Percentiles rank a stretch among this genome's conserved stretches.
Conservation (phyloP, 1,284 basidiomycete genomes). For the Tranzscheliella williamsii region DNA sequence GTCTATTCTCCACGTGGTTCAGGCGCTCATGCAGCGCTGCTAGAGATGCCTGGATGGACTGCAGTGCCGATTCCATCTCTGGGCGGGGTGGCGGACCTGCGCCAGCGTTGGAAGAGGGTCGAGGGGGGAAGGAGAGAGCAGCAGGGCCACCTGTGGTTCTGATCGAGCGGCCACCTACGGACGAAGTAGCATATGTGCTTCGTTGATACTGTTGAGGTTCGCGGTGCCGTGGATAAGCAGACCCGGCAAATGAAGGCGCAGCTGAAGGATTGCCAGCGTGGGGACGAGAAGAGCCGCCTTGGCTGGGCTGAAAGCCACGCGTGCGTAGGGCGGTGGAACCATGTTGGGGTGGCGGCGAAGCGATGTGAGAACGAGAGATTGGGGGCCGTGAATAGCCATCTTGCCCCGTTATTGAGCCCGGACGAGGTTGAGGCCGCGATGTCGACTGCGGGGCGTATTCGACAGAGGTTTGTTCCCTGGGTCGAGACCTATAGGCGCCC, state of each 20-base stretch:
- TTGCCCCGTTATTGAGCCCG: slow-evolving; percentile 20
- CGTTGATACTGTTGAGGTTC: slow-evolving; percentile 23
- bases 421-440: slow-evolving; percentile 20
- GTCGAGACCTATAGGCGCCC: slow-evolving; percentile 8
- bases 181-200: slow-evolving; percentile 44
- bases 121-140: slow-evolving; percentile 11
- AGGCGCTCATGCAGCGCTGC: slow-evolving; percentile 86
- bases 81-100: slow-evolving; percentile 13
- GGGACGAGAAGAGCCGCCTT: slow-evolving; percentile 20
- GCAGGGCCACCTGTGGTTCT: slow-evolving; percentile 11
- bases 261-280: slow-evolving; percentile 16
- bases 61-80: slow-evolving; percentile 64
- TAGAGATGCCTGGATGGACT: slow-evolving; percentile 82
- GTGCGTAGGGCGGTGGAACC: slow-evolving; percentile 5
- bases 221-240: slow-evolving; percentile 21
- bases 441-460: too few relatives aligned
- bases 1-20: slow-evolving; percentile 48
- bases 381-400: slow-evolving; percentile 18
- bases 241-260: slow-evolving; percentile 23
- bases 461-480: slow-evolving; percentile 11
- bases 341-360: slow-evolving; percentile 10
- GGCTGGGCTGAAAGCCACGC: slow-evolving; percentile 16
- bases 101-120: slow-evolving; percentile 27
- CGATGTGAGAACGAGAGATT: slow-evolving; percentile 17
- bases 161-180: slow-evolving; percentile 45